Percentiles rank a stretch among this genome's conserved stretches.
These are phyloP conservation scores for Scheffersomyces insectosa DNA, from an alignment of 1,139 yeast species.

Conservation along the genomic window DNA sequence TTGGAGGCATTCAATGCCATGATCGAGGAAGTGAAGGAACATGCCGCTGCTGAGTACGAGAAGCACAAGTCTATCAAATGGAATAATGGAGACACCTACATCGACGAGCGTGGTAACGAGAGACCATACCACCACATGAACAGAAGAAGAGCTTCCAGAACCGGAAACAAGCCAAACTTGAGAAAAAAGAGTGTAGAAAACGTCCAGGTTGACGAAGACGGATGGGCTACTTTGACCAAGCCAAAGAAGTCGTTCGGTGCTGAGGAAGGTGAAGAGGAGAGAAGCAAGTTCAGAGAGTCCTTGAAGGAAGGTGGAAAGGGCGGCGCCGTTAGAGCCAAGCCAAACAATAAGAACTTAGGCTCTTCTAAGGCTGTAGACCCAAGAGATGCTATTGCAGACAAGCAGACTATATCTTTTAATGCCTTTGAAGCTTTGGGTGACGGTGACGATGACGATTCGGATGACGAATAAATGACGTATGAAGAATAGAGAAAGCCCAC, in stretches of 20 bases:
- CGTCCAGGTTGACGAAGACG: slow-evolving; percentile 66
- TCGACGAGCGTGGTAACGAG: slow-evolving; percentile 50
- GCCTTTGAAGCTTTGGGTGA: slow-evolving; percentile 77
- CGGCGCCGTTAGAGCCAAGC: slow-evolving; percentile 52
- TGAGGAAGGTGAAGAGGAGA: slow-evolving; percentile 50
- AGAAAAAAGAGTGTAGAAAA: slow-evolving; percentile 61
- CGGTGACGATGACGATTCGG: slow-evolving; percentile 52
- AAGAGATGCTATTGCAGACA: slow-evolving; percentile 67
- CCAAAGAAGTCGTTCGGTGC: slow-evolving; percentile 50
- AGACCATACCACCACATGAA: slow-evolving; percentile 51
- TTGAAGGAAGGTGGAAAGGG: slow-evolving; percentile 34
- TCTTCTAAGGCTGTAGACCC: slow-evolving; percentile 74
- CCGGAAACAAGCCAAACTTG: slow-evolving; percentile 48
- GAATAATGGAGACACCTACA: slow-evolving; percentile 49
- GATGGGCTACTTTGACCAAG: slow-evolving; percentile 72
- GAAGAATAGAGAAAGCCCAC: too few species aligned
- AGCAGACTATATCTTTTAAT: slow-evolving; percentile 65
- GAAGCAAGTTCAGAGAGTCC: slow-evolving; percentile 47
- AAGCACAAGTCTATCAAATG: slow-evolving; percentile 31
- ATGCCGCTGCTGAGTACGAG: slow-evolving; percentile 35
- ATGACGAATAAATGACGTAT: slow-evolving; percentile 4
- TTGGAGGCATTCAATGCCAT: slow-evolving; percentile 64
- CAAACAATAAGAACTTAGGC: slow-evolving; percentile 73
- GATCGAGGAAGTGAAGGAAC: slow-evolving; percentile 63
- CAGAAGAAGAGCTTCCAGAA: slow-evolving; percentile 64